Percentiles rank a stretch among this genome's conserved stretches.
Evolutionary conservation across 371 early-diverging fungal species (phyloP).

Genomic region (Rhizopus stolonifer): DNA sequence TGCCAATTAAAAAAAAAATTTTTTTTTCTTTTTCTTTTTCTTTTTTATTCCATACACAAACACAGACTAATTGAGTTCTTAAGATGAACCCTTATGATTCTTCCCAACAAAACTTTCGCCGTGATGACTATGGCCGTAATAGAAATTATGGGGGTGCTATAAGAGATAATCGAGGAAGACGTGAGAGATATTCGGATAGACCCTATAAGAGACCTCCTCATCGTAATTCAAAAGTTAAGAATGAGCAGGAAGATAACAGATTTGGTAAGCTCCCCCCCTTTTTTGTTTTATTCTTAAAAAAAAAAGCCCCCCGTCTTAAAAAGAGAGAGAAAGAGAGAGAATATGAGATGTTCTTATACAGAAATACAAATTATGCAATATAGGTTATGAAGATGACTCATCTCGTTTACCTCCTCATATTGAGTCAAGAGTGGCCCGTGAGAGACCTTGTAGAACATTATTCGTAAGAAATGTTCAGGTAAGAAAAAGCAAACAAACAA

Average conservation of each 20-base stretch:
- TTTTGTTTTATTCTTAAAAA: not conserved
- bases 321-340: not conserved
- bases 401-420: conserved; percentile 35
- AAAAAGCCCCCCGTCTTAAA: too few species aligned
- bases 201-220: conserved; percentile 19
- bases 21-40: conserved; percentile 1
- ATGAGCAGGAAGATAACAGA: conserved; percentile 18
- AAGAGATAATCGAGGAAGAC: conserved; percentile 23
- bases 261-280: conserved; percentile 14
- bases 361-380: not conserved
- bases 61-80: conserved; percentile 8
- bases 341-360: not conserved
- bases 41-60: too few species aligned
- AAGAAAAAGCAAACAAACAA: conserved; percentile 9
- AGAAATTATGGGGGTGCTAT: conserved; percentile 23
- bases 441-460: conserved; percentile 53
- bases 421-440: conserved; percentile 46
- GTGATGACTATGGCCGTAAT: conserved; percentile 21
- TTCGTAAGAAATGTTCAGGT: conserved; percentile 61
- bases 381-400: conserved; percentile 24
- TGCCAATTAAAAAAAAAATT: not conserved
- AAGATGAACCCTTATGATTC: conserved; percentile 2
- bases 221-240: conserved; percentile 13
- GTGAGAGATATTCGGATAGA: conserved; percentile 21
- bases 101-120: conserved; percentile 8